Percentiles rank a stretch among this genome's conserved stretches.
phyloP scores from a whole-genome alignment of 106 monocot genomes.

The Platanthera guangdongensis region DNA sequence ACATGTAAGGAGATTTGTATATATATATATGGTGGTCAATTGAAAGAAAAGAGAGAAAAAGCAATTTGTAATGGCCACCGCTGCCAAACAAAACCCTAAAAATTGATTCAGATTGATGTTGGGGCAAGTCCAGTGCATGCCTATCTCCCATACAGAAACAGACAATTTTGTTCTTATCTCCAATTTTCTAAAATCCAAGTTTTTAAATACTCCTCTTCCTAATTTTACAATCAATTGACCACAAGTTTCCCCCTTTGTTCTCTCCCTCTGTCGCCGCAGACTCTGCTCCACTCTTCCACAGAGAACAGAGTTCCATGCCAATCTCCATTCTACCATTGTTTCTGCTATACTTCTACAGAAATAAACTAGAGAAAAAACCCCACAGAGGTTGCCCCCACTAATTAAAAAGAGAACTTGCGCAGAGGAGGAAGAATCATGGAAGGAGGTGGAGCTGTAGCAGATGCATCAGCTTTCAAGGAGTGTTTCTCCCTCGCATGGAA shows the following conservation, averaged over 20 bases:
- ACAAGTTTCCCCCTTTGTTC: not conserved
- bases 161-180: too few species aligned
- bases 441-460: conserved; percentile 40
- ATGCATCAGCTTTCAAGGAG: conserved; percentile 52
- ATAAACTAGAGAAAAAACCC: not conserved
- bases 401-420: not conserved
- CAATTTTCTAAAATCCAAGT: too few species aligned
- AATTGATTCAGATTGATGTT: too few species aligned
- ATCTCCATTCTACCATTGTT: not conserved
- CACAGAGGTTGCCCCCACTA: not conserved
- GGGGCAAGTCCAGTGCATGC: too few species aligned
- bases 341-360: not conserved
- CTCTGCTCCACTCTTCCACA: not conserved
- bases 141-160: too few species aligned
- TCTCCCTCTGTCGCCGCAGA: not conserved
- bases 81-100: too few species aligned
- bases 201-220: not conserved
- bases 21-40: too few species aligned
- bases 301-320: not conserved
- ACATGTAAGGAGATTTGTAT: too few species aligned
- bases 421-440: conserved; percentile 31
- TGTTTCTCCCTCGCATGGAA: conserved; percentile 63
- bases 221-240: not conserved
- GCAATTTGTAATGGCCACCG: too few species aligned
- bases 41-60: too few species aligned